phyloP scores from a whole-genome alignment of 805 yeast genomes.

The Cyberlindnera xylosilytica region DNA sequence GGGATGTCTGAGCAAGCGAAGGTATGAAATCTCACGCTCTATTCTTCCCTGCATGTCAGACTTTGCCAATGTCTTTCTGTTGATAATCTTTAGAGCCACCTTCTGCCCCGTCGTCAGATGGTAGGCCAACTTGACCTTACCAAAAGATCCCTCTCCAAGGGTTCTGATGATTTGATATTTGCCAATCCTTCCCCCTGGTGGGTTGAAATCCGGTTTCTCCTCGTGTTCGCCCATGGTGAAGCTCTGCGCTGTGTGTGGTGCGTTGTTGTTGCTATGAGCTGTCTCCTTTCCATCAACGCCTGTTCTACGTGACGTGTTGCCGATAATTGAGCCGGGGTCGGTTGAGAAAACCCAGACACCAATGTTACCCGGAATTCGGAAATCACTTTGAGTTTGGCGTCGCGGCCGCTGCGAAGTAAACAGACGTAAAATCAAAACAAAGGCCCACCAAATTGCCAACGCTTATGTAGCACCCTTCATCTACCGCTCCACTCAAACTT shows the following conservation, averaged over 20 bases:
- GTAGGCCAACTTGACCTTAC: slow-evolving; percentile 89
- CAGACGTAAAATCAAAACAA: slow-evolving; percentile 1
- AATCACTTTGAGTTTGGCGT: no score
- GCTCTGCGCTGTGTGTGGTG: background rate
- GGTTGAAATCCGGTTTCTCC: slow-evolving; percentile 25
- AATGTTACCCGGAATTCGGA: slow-evolving; percentile 8
- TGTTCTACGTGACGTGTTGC: slow-evolving; percentile 2
- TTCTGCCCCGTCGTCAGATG: slow-evolving; percentile 88
- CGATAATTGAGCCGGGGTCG: no score
- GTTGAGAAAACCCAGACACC: slow-evolving; percentile 7
- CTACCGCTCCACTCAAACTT: no score
- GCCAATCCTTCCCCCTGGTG: slow-evolving; percentile 60
- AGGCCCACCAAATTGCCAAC: no score
- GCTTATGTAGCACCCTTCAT: no score
- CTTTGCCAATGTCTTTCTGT: slow-evolving; percentile 87
- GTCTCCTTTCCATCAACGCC: no score
- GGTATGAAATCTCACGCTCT: slow-evolving; percentile 89
- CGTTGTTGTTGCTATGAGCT: background rate
- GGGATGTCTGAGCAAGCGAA: slow-evolving; percentile 86
- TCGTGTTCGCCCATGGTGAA: slow-evolving; percentile 24
- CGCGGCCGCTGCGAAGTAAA: slow-evolving; percentile 1
- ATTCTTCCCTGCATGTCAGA: slow-evolving; percentile 96
- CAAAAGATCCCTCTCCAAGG: slow-evolving; percentile 94
- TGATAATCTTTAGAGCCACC: slow-evolving; percentile 91
- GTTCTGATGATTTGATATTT: slow-evolving; percentile 91